Percentiles rank a stretch among this genome's conserved stretches.
Conservation (phyloP, 2,329 filamentous ascomycete genomes). For the Neonectria sp. region DNA sequence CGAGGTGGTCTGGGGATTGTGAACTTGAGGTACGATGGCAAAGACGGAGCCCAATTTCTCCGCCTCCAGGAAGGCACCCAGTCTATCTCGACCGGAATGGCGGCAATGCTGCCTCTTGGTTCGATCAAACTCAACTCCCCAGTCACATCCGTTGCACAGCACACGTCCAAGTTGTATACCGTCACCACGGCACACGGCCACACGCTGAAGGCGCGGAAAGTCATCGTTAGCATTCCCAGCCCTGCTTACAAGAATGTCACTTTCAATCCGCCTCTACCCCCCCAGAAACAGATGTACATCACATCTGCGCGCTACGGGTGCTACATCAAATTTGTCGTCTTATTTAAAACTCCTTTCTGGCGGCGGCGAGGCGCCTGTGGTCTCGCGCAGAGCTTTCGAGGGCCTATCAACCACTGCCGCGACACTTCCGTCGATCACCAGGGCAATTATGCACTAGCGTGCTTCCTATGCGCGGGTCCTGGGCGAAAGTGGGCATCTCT, state of each 20-base stretch:
- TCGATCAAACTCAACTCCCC: conserved; percentile 14
- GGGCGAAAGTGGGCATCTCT: conserved; percentile 19
- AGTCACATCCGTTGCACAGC: conserved; percentile 5
- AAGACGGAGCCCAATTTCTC: conserved; percentile 31
- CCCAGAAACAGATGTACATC: background rate
- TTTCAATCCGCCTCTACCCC: conserved; percentile 21
- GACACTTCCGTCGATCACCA: conserved; percentile 21
- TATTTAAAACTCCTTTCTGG: conserved; percentile 37
- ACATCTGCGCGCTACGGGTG: conserved; percentile 25
- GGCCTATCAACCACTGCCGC: conserved; percentile 23
- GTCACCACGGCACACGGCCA: conserved; percentile 1
- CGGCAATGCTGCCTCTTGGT: background rate
- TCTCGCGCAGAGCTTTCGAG: conserved; percentile 26
- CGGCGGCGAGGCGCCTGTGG: conserved; percentile 22
- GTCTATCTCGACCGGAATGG: conserved; percentile 21
- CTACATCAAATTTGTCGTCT: conserved; percentile 31
- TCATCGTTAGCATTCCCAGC: conserved; percentile 28
- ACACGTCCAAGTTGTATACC: background rate
- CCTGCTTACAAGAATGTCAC: conserved; percentile 19
- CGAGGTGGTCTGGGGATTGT: conserved; percentile 28
- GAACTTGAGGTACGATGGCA: conserved; percentile 30
- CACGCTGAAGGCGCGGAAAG: conserved; percentile 9
- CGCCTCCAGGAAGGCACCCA: conserved; percentile 32
- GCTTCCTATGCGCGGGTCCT: conserved; percentile 11
- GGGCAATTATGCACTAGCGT: conserved; percentile 23